Evolutionary conservation across 805 yeast genomes (phyloP).

Genomic region (Starmera quercuum): DNA sequence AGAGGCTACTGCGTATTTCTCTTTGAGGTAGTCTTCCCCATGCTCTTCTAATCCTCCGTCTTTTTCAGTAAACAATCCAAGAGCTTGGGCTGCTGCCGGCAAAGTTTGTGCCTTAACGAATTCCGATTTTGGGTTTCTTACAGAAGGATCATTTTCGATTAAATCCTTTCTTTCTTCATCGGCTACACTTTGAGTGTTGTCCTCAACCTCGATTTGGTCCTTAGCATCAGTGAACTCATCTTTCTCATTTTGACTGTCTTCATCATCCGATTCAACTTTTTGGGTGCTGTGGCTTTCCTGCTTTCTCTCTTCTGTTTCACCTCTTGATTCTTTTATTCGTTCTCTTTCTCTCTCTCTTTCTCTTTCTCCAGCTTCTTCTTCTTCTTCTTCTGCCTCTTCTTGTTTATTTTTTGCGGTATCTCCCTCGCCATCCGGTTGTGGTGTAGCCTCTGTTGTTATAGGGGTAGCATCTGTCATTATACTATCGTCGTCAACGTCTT

Average conservation of each 20-base stretch:
- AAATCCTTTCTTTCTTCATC: conserved; percentile 11
- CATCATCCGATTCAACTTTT: conserved; percentile 4
- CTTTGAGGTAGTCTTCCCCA: conserved; percentile 69
- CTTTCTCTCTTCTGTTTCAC: too few species aligned
- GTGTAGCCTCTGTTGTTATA: not conserved
- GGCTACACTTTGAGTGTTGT: not conserved
- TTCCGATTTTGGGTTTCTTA: conserved; percentile 69
- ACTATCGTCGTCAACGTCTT: conserved; percentile 7
- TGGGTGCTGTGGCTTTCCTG: too few species aligned
- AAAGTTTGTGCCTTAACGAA: conserved; percentile 64
- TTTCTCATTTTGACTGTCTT: conserved; percentile 10
- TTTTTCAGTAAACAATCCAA: conserved; percentile 61
- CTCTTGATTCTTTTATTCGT: too few species aligned
- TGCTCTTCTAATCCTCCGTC: conserved; percentile 49
- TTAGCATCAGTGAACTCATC: conserved; percentile 14
- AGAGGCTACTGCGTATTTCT: conserved; percentile 82
- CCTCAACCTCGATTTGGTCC: conserved; percentile 1
- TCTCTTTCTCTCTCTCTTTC: too few species aligned
- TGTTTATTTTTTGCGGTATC: conserved; percentile 1
- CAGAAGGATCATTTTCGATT: conserved; percentile 48
- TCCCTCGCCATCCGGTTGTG: not conserved
- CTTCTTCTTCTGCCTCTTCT: conserved; percentile 9
- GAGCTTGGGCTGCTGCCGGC: conserved; percentile 53
- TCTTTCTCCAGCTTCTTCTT: conserved; percentile 4
- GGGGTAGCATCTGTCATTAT: conserved; percentile 1